A percentile compares a stretch with the other conserved stretches of the same genome.
Conservation (phyloP, 179 eudicot species). For the Silene coronaria region DNA sequence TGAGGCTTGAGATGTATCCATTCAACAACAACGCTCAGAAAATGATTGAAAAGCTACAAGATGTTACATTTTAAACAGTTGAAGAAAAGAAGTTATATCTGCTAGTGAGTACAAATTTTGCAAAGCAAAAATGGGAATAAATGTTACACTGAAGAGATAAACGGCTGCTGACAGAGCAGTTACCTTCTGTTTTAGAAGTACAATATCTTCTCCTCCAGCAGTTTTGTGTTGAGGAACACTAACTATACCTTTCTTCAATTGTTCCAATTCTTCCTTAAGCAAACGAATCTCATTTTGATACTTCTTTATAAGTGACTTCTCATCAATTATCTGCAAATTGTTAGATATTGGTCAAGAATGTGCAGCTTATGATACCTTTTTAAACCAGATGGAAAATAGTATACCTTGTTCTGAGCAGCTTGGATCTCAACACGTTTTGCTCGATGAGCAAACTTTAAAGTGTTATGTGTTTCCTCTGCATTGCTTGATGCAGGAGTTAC, state of each 20-base stretch:
- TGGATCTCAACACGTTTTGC: conserved; percentile 95
- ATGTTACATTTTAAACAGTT: background rate
- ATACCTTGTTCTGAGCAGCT: conserved; percentile 95
- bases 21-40: background rate
- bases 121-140: background rate
- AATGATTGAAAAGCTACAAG: background rate
- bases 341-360: conserved; percentile 20
- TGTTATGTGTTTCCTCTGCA: conserved; percentile 95
- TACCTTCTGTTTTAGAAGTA: conserved; percentile 87
- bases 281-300: conserved; percentile 94
- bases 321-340: conserved; percentile 81
- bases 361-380: background rate
- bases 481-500: conserved; percentile 97
- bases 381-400: conserved; percentile 13
- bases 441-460: conserved; percentile 97
- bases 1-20: background rate
- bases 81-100: background rate
- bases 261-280: conserved; percentile 89
- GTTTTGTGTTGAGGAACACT: conserved; percentile 60
- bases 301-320: conserved; percentile 96
- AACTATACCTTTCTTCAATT: conserved; percentile 74
- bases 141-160: background rate
- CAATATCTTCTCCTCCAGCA: conserved; percentile 67
- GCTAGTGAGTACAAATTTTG: background rate
- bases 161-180: background rate